Base-by-base conservation (phyloP, 495 filamentous ascomycete species). In the Bacidia rubella region DNA sequence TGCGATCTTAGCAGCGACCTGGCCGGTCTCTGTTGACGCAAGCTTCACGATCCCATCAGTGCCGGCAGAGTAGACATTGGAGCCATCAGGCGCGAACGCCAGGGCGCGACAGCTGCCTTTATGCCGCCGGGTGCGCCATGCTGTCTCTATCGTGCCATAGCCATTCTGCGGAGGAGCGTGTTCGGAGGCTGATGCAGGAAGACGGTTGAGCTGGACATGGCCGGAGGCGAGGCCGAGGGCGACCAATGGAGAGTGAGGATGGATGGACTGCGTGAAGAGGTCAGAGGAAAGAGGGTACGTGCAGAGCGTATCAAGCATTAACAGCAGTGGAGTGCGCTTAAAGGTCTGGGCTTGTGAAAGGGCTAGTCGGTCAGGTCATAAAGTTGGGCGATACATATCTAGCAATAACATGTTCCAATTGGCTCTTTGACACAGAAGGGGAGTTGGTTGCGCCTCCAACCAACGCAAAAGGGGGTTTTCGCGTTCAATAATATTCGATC, bases 41-140 rank as follows among this genome's bases (percentile, higher is more conserved):
- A 82, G 83, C 66, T 98, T 98, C 52, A 98, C 76, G 32, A 97
- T 65, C 21, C 85, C 81, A 69, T 98, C 93, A 43, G 82, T 90
- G 40, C 92, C 93, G 19, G 87, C 84, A 0, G 89, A 95, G 65
- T 88, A 95, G 50, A 97, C 72, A 32, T 73, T 68, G 53, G 76
- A 67, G 15, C 88, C 90, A 59, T 94, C 89, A 48, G 76, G 61
- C 54, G 80, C 82, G 62, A 90, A 97, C 7, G 73, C 76, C 49
- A 96, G 69, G 46, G 75, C 76, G 29, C 92, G 74, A 62, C 90
- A 95, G 68, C 88, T 95, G 3, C 88, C 92, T 71, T 93, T 90
- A 65, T 98, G 92, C 49, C 92, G 75, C 51, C 79, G 74, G 1
- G 92, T 97, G 53, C 79, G 76, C 92, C 92, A 98, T 60, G 78